Evolutionary conservation across 495 filamentous ascomycete genomes (phyloP), one percentile per base, ranked within the genome.

Genomic region (Xylaria cubensis): DNA sequence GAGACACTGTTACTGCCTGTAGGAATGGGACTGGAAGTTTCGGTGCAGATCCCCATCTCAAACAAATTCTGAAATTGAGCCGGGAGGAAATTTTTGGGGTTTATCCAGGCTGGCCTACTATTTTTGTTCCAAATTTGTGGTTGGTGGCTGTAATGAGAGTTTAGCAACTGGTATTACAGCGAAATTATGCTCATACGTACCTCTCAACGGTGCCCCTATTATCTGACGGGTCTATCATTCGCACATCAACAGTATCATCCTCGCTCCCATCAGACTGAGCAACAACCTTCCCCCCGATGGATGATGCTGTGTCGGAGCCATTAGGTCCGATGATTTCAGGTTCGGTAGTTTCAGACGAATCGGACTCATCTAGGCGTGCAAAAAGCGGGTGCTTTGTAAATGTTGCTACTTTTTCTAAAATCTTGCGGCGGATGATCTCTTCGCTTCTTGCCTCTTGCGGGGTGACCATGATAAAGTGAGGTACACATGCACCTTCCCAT

Each of bases 231-330:
- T 95, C 92, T 13, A 87, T 87, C 93, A 97, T 95, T 1, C 92
- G 93, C 29, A 99, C 90, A 77, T 98, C 92, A 4, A 98, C 93
- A 73, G 97, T 89, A 63, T 92, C 93, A 73, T 97, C 94, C 79
- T 97, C 95, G 6, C 93, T 94, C 73, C 94, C 91, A 13, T 97
- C 89, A 9, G 94, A 97, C 64, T 83, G 84, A 26, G 92, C 90
- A 73, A 92, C 86, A 61, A 97, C 85, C 74, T 90, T 90, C 8
- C 88, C 87, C 72, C 92, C 92, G 19, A 86, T 88, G 3, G 90
- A 85, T 17, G 89, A 92, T 70, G 92, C 88, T 1, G 86, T 89
- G 78, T 96, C 94, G 26, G 94, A 94, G 44, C 90, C 87, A 34
- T 87, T 90, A 62, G 90, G 90, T 8, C 93, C 84, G 36, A 94